phyloP scores from a whole-genome alignment of 1,139 yeast species.

The Candida tunisiensis region DNA sequence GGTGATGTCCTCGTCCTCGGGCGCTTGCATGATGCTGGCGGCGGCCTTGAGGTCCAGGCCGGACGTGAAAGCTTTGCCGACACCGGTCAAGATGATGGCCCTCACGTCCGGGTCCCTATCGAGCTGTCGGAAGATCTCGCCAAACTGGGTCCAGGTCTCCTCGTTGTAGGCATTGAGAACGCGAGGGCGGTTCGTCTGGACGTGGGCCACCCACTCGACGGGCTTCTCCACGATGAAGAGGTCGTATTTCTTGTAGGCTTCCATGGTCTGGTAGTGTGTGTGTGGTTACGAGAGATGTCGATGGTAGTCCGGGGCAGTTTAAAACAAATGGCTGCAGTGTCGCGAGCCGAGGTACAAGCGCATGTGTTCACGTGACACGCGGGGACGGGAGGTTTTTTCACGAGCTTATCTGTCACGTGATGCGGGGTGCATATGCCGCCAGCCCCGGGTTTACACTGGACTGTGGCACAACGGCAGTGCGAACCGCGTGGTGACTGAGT shows the following conservation, averaged over 20 bases:
- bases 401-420: too few species aligned
- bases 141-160: constrained; percentile 39
- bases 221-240: constrained; percentile 3
- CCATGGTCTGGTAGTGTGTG: neutral
- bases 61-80: constrained; percentile 42
- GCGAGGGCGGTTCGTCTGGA: constrained; percentile 49
- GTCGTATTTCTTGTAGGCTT: neutral
- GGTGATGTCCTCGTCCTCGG: constrained; percentile 21
- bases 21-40: constrained; percentile 4
- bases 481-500: too few species aligned
- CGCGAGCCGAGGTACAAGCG: too few species aligned
- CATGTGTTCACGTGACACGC: too few species aligned
- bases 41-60: constrained; percentile 38
- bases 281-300: too few species aligned
- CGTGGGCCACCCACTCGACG: constrained; percentile 34
- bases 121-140: constrained; percentile 30
- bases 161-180: constrained; percentile 43
- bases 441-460: too few species aligned
- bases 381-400: too few species aligned
- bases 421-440: too few species aligned
- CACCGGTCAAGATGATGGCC: constrained; percentile 40
- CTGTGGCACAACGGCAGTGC: too few species aligned
- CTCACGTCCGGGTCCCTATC: constrained; percentile 30
- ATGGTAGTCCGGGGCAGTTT: too few species aligned
- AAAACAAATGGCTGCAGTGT: too few species aligned